Conservation (phyloP, 1,284 basidiomycete genomes). For the Pisolithus thermaeus region DNA sequence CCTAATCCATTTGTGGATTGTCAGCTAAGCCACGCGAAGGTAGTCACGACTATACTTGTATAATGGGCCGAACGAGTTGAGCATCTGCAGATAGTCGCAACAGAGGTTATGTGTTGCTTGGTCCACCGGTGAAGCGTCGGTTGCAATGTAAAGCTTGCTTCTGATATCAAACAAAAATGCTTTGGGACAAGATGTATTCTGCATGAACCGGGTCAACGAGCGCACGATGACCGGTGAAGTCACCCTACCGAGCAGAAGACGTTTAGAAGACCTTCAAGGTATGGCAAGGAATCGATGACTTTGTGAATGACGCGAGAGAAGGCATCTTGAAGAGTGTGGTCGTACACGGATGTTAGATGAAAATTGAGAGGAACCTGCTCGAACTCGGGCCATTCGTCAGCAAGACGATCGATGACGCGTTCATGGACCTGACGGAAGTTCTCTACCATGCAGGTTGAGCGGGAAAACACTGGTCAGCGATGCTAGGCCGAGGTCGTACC, state of each 20-base stretch:
- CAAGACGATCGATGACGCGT: constrained; percentile 75
- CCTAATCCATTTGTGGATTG: constrained; percentile 23
- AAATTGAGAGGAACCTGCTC: constrained; percentile 73
- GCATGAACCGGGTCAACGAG: constrained; percentile 1
- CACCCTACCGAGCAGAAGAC: constrained; percentile 69
- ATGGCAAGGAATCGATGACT: constrained; percentile 64
- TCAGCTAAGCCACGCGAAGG: neutral
- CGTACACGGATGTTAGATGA: constrained; percentile 86
- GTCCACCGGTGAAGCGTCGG: constrained; percentile 91
- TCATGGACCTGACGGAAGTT: constrained; percentile 86
- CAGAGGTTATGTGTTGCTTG: constrained; percentile 83
- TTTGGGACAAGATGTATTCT: constrained; percentile 89
- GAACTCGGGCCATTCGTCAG: constrained; percentile 65
- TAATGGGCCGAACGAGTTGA: constrained; percentile 79
- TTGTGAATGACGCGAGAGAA: constrained; percentile 78
- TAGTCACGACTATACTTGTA: constrained; percentile 56
- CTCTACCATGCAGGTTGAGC: constrained; percentile 43
- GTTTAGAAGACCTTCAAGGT: constrained; percentile 76
- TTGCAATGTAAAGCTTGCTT: constrained; percentile 85
- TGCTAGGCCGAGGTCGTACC: constrained; percentile 42
- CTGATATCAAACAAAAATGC: constrained; percentile 89
- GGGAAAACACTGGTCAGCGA: neutral
- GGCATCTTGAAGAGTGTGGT: constrained; percentile 83
- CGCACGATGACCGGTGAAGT: neutral
- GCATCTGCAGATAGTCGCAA: constrained; percentile 86